Evolutionary conservation across 2,329 filamentous ascomycete species (phyloP).

Genomic region (Microdochium trichocladiopsis): DNA sequence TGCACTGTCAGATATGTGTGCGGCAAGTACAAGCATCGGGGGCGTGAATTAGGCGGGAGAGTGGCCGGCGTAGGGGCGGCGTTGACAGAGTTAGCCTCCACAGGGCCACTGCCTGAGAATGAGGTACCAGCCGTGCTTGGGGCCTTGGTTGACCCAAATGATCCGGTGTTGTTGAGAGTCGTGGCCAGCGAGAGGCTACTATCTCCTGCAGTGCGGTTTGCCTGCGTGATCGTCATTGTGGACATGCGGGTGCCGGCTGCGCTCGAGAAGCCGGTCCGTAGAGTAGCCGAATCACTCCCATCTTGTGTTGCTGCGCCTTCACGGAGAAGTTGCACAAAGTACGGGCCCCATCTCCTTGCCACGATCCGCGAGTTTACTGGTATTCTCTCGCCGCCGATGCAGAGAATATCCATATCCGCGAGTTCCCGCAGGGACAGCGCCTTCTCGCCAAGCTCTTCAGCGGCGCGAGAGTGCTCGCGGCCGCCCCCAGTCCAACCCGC

Average conservation of each 20-base stretch:
- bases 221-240: slow-evolving; percentile 76
- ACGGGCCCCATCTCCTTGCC: slow-evolving; percentile 85
- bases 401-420: slow-evolving; percentile 93
- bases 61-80: slow-evolving; percentile 49
- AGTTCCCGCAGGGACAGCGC: slow-evolving; percentile 76
- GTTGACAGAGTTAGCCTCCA: slow-evolving; percentile 42
- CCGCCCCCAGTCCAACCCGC: slow-evolving; percentile 66
- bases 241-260: slow-evolving; percentile 65
- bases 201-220: slow-evolving; percentile 43
- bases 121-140: slow-evolving; percentile 38
- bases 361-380: slow-evolving; percentile 90
- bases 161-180: slow-evolving; percentile 24
- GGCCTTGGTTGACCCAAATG: slow-evolving; percentile 30
- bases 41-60: slow-evolving; percentile 58
- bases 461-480: slow-evolving; percentile 66
- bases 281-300: slow-evolving; percentile 66
- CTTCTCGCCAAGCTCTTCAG: slow-evolving; percentile 78
- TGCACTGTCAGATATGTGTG: slow-evolving; percentile 88
- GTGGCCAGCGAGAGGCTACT: slow-evolving; percentile 39
- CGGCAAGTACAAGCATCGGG: slow-evolving; percentile 83
- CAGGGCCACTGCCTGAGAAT: slow-evolving; percentile 28
- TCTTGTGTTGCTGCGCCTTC: slow-evolving; percentile 70
- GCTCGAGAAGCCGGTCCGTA: slow-evolving; percentile 56
- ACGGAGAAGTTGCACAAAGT: slow-evolving; percentile 85
- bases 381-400: slow-evolving; percentile 83